Conservation (phyloP, 805 yeast genomes). For the Zygotorulaspora florentina region DNA sequence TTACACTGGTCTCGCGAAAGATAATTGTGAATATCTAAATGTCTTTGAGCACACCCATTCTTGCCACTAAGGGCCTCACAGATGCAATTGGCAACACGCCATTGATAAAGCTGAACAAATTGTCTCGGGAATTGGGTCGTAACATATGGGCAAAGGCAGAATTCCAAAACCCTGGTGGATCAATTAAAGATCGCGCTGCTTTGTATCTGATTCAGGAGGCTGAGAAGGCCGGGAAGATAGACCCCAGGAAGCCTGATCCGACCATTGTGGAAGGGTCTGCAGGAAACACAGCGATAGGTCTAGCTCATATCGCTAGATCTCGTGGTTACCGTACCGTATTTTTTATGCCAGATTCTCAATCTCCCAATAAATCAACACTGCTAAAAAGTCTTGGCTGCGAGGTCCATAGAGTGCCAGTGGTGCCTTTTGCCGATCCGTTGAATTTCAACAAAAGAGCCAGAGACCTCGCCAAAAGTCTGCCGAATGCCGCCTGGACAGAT, state of each 20-base stretch:
- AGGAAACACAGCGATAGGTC: constrained; percentile 92
- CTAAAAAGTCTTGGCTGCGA: constrained; percentile 76
- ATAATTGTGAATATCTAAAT: neutral
- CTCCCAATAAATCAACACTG: constrained; percentile 73
- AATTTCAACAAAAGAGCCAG: constrained; percentile 86
- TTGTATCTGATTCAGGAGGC: constrained; percentile 73
- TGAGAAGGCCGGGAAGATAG: constrained; percentile 57
- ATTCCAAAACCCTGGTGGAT: constrained; percentile 90
- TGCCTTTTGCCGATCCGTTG: constrained; percentile 72
- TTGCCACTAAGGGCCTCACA: constrained; percentile 62
- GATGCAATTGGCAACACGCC: constrained; percentile 96
- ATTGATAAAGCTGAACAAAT: constrained; percentile 53
- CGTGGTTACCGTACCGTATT: constrained; percentile 81
- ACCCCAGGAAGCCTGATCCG: constrained; percentile 55
- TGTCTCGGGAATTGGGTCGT: constrained; percentile 58
- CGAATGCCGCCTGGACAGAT: constrained; percentile 88
- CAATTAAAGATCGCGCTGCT: constrained; percentile 90
- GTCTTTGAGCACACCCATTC: constrained; percentile 44
- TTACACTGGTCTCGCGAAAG: neutral
- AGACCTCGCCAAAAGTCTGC: constrained; percentile 71
- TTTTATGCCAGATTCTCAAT: constrained; percentile 89
- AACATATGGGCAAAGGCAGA: constrained; percentile 88
- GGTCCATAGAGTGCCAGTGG: constrained; percentile 85
- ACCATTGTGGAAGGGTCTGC: constrained; percentile 93
- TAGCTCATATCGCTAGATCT: constrained; percentile 76